Evolutionary conservation across 129 eudicot species (phyloP).

Genomic region (Helichrysum umbraculigerum): DNA sequence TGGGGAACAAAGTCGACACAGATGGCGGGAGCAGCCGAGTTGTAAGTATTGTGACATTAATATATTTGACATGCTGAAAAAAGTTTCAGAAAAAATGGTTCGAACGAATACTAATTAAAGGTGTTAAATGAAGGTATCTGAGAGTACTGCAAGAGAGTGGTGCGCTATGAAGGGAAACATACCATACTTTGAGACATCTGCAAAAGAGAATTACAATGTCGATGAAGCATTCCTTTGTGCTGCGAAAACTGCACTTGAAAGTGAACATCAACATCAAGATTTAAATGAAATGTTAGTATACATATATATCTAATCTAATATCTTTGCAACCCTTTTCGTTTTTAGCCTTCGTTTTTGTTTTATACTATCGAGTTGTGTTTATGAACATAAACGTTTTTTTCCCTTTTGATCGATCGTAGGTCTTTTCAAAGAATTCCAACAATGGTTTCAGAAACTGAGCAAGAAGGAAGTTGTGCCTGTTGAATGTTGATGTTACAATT

Average conservation of each 20-base stretch:
- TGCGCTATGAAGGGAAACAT: constrained; percentile 70
- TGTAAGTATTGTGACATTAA: constrained; percentile 34
- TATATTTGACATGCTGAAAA: background rate
- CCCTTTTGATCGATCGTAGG: constrained; percentile 30
- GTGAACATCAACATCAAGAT: constrained; percentile 51
- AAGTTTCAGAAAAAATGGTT: background rate
- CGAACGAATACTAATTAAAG: background rate
- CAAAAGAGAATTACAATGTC: constrained; percentile 77
- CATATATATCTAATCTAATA: background rate
- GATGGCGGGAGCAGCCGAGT: constrained; percentile 69
- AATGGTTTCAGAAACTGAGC: constrained; percentile 62
- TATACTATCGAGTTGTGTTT: background rate
- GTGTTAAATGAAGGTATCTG: constrained; percentile 54
- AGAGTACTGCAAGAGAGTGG: constrained; percentile 84
- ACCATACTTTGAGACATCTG: constrained; percentile 90
- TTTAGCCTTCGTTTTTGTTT: background rate
- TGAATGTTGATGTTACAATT: constrained; percentile 24
- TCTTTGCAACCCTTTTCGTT: background rate
- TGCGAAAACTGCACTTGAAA: constrained; percentile 65
- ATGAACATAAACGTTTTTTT: constrained; percentile 1
- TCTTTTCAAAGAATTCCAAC: constrained; percentile 61
- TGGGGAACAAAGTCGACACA: constrained; percentile 84
- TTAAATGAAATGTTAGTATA: constrained; percentile 44
- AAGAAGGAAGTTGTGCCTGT: constrained; percentile 72
- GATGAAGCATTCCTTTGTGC: constrained; percentile 66